Percentiles rank a stretch among this genome's conserved stretches.
Conservation (phyloP, 129 eudicot genomes). For the Helichrysum umbraculigerum region DNA sequence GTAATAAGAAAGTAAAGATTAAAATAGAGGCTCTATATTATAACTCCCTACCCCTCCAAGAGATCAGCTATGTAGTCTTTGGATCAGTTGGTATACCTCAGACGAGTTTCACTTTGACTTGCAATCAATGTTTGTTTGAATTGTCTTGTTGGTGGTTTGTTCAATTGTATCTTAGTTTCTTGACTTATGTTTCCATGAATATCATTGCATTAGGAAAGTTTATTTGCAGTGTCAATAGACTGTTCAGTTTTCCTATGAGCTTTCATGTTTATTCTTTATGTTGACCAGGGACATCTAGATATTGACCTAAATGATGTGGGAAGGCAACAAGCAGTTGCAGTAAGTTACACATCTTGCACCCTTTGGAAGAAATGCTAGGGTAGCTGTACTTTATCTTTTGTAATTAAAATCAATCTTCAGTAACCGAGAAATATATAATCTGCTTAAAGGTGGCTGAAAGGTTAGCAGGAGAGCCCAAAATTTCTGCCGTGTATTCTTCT, state of each 20-base stretch:
- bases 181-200: slow-evolving; percentile 17
- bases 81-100: background rate
- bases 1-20: no score
- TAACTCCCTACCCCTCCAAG: background rate
- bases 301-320: slow-evolving; percentile 86
- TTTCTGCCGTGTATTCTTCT: slow-evolving; percentile 79
- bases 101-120: background rate
- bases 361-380: background rate
- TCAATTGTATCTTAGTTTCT: background rate
- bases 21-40: slow-evolving; percentile 1
- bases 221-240: slow-evolving; percentile 1
- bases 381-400: slow-evolving; percentile 12
- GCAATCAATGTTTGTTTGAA: background rate
- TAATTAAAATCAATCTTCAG: background rate
- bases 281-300: slow-evolving; percentile 80
- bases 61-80: background rate
- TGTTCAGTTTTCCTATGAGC: slow-evolving; percentile 5
- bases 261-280: slow-evolving; percentile 19
- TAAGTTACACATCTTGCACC: slow-evolving; percentile 41
- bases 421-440: slow-evolving; percentile 7
- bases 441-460: slow-evolving; percentile 78
- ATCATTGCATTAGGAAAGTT: background rate
- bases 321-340: slow-evolving; percentile 77
- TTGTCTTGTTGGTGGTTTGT: slow-evolving; percentile 10
- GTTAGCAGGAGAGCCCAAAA: slow-evolving; percentile 62